phyloP scores from a whole-genome alignment of 495 filamentous ascomycete genomes.

The Daldinia bambusicola region DNA sequence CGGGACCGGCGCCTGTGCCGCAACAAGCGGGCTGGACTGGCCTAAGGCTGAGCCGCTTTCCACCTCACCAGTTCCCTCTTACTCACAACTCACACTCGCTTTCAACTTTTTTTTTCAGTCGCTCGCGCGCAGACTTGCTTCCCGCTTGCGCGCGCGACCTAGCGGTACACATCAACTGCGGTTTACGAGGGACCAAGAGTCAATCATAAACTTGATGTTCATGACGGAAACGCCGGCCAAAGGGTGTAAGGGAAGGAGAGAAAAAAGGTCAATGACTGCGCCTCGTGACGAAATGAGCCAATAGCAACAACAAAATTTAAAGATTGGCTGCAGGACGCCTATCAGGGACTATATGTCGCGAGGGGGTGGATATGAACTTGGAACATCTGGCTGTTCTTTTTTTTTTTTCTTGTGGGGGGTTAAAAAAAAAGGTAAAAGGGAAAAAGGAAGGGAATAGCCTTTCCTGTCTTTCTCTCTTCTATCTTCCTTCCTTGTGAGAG shows the following conservation, averaged over 20 bases:
- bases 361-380: conserved; percentile 44
- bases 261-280: conserved; percentile 39
- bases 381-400: conserved; percentile 40
- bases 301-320: conserved; percentile 44
- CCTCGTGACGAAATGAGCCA: conserved; percentile 44
- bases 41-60: conserved; percentile 42
- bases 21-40: conserved; percentile 34
- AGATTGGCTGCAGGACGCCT: conserved; percentile 45
- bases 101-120: conserved; percentile 1
- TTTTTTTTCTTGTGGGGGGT: conserved; percentile 11
- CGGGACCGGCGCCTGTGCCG: conserved; percentile 37
- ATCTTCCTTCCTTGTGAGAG: conserved; percentile 18
- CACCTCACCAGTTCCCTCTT: conserved; percentile 46
- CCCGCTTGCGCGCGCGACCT: conserved; percentile 41
- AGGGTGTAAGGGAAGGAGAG: conserved; percentile 27
- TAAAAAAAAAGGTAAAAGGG: conserved; percentile 14
- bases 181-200: conserved; percentile 33
- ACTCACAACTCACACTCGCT: conserved; percentile 32
- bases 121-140: conserved; percentile 44
- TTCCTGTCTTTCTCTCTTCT: conserved; percentile 19
- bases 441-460: conserved; percentile 21
- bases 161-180: conserved; percentile 47
- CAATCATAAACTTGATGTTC: conserved; percentile 43
- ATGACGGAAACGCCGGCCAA: conserved; percentile 41
- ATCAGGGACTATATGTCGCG: conserved; percentile 36